Evolutionary conservation across 2,329 filamentous ascomycete genomes (phyloP).

Genomic region (Pseudogymnoascus sp.): DNA sequence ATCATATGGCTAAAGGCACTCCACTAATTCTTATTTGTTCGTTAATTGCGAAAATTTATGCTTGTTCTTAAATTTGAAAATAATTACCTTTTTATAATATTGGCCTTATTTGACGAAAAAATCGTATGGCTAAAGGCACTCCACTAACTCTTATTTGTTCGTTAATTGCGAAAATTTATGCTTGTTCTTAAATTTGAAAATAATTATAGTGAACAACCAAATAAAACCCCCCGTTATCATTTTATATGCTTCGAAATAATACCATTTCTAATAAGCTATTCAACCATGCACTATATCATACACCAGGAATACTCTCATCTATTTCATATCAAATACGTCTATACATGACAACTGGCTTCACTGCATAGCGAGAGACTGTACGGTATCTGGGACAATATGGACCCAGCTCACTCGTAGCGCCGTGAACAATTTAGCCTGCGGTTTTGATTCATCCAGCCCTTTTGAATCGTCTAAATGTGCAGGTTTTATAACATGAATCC

Average conservation of each 20-base stretch:
- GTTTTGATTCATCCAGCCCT: slow-evolving; percentile 18
- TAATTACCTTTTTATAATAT: too few species aligned
- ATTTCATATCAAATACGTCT: background rate
- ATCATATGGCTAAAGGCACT: background rate
- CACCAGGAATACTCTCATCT: too few species aligned
- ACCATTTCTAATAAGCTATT: background rate
- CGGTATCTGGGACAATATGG: slow-evolving; percentile 17
- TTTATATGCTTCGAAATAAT: background rate
- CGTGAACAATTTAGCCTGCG: slow-evolving; percentile 21
- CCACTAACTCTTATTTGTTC: background rate
- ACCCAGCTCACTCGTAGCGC: slow-evolving; percentile 16
- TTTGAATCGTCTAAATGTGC: slow-evolving; percentile 21
- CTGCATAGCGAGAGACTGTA: slow-evolving; percentile 18
- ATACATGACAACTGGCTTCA: background rate
- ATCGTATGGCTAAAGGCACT: background rate
- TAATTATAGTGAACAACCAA: background rate
- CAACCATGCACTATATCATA: background rate
- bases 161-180: too few species aligned
- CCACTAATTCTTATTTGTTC: background rate
- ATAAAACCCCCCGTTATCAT: background rate
- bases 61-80: background rate
- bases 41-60: background rate
- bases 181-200: background rate
- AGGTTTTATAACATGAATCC: slow-evolving; percentile 20
- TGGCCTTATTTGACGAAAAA: too few species aligned